Conservation (phyloP, 495 filamentous ascomycete genomes). For the Tuber umbilicatum region DNA sequence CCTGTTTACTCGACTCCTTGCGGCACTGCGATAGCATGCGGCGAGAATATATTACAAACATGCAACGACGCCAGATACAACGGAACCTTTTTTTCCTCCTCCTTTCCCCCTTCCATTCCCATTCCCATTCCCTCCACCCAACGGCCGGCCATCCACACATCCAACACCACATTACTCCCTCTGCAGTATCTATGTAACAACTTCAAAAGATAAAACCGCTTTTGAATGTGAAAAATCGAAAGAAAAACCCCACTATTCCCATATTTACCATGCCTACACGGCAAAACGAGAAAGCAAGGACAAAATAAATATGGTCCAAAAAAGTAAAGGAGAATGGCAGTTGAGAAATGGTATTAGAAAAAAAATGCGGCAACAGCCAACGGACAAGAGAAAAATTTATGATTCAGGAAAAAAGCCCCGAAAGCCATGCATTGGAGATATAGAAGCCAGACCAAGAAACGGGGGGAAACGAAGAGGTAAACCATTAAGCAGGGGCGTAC, state of each 20-base stretch:
- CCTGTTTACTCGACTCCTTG: too few species aligned
- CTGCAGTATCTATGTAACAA: neutral
- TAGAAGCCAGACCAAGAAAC: slow-evolving; percentile 10
- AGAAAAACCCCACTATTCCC: slow-evolving; percentile 21
- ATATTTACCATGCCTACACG: slow-evolving; percentile 21
- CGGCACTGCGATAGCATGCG: neutral
- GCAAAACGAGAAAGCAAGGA: slow-evolving; percentile 15
- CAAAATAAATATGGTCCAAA: slow-evolving; percentile 22
- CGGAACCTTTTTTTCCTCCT: neutral
- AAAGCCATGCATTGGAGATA: slow-evolving; percentile 17
- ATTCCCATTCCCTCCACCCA: neutral
- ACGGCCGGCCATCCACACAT: neutral
- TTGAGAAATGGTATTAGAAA: slow-evolving; percentile 20
- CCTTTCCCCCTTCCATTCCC: neutral
- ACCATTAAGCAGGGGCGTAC: slow-evolving; percentile 10
- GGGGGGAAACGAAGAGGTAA: neutral
- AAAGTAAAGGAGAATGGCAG: slow-evolving; percentile 24
- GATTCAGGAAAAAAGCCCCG: slow-evolving; percentile 13
- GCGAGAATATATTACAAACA: neutral
- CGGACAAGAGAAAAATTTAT: slow-evolving; percentile 9
- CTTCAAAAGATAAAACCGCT: slow-evolving; percentile 2
- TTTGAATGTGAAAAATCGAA: slow-evolving; percentile 14
- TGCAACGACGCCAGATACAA: neutral
- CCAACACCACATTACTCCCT: neutral
- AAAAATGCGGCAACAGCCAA: slow-evolving; percentile 19